phyloP scores from a whole-genome alignment of 306 rosid genomes.

The apple (Malus domestica) region ASM211411v1 NC_041798.1:23814501-23815000 shows the following conservation, averaged over 20 bases:
- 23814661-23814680: constrained; percentile 8
- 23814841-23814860: neutral
- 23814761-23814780: constrained; percentile 15
- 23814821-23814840: constrained; percentile 15
- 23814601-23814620: neutral
- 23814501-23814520: neutral
- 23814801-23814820: neutral
- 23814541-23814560: neutral
- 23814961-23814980: constrained; percentile 12
- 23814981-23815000: neutral
- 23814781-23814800: constrained; percentile 11
- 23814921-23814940: neutral
- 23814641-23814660: neutral
- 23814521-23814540: neutral
- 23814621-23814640: constrained; percentile 4
- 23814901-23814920: constrained; percentile 4
- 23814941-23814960: constrained; percentile 10
- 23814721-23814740: neutral
- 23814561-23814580: neutral
- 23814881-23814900: neutral
- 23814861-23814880: constrained; percentile 5
- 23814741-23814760: neutral
- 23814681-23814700: constrained; percentile 20
- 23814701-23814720: constrained; percentile 10
- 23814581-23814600: neutral